A percentile compares a stretch with the other conserved stretches of the same genome.
Evolutionary conservation across 345 rosid genomes (phyloP).

Genomic region (Cardamine occulta): DNA sequence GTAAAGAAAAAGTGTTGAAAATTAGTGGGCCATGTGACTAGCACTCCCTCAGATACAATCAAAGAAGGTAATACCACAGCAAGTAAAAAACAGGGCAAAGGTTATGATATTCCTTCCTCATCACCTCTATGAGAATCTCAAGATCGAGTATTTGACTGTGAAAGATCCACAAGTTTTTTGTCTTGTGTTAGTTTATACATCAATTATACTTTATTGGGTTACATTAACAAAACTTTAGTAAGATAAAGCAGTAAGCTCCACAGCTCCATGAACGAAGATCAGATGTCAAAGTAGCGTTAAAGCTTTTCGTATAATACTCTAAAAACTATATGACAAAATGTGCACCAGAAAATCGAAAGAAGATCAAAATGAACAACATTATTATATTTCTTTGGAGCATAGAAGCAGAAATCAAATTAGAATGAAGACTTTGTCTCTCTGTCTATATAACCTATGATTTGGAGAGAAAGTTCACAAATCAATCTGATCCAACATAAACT

Average conservation of each 20-base stretch:
- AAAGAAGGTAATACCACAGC: no score
- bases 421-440: slow-evolving; percentile 16
- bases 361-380: slow-evolving; percentile 33
- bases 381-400: slow-evolving; percentile 7
- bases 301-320: no score
- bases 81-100: no score
- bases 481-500: slow-evolving; percentile 18
- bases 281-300: background rate
- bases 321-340: background rate
- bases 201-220: background rate
- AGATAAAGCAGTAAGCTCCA: background rate
- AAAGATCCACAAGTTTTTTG: no score
- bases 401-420: slow-evolving; percentile 24
- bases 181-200: background rate
- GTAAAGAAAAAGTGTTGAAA: no score
- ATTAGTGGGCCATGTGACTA: no score
- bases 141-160: no score
- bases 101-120: no score
- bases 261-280: background rate
- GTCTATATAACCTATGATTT: slow-evolving; percentile 33
- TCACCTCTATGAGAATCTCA: no score
- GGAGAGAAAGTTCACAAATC: slow-evolving; percentile 29
- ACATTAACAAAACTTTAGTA: background rate
- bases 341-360: background rate
- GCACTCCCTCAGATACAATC: no score